These are phyloP conservation scores for Blepharisma japonicum DNA, from an alignment of 73 alveolate species.

Conservation along the genomic window DNA sequence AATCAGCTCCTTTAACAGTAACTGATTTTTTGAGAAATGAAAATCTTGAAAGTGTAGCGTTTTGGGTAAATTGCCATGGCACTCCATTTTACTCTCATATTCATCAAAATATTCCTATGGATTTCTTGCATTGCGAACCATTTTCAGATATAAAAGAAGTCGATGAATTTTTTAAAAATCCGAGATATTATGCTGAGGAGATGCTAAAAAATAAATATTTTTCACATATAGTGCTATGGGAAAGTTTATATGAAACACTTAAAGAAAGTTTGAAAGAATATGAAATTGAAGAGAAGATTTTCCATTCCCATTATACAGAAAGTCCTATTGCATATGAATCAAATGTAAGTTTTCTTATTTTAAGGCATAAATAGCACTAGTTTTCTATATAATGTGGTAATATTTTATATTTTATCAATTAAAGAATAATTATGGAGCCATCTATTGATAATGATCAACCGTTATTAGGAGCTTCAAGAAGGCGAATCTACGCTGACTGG, in stretches of 20 bases:
- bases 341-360: conserved; percentile 3
- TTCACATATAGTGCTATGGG: conserved; percentile 19
- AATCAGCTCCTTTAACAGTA: conserved; percentile 42
- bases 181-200: background rate
- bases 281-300: background rate
- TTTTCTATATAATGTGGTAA: too few species aligned
- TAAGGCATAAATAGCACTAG: background rate
- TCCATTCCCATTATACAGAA: conserved; percentile 18
- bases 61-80: conserved; percentile 40
- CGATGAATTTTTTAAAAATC: background rate
- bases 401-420: too few species aligned
- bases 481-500: too few species aligned
- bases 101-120: conserved; percentile 44
- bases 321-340: conserved; percentile 10
- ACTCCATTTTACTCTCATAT: conserved; percentile 49
- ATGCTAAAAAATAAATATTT: background rate
- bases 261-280: background rate
- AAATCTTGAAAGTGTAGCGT: conserved; percentile 29
- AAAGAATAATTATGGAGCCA: too few species aligned
- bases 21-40: conserved; percentile 31
- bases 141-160: background rate
- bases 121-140: conserved; percentile 39
- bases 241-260: background rate
- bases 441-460: too few species aligned
- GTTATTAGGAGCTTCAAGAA: too few species aligned